A percentile compares a stretch with the other conserved stretches of the same genome.
These are phyloP conservation scores for Cyberlindnera saturnus DNA, from an alignment of 805 yeast species.

Conservation along the genomic window DNA sequence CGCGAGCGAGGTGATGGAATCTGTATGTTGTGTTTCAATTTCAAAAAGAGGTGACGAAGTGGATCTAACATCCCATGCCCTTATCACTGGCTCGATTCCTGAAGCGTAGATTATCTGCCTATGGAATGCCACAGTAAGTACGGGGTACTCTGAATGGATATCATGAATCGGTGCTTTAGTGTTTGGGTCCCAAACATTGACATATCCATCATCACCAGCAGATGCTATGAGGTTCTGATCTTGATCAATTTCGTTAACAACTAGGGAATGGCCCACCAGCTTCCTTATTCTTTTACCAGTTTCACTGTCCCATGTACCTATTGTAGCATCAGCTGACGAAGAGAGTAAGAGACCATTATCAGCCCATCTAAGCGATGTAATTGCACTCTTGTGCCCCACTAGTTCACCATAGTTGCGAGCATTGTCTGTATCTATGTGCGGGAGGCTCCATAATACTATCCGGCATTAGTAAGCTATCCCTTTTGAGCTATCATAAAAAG, in stretches of 20 bases:
- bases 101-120: conserved; percentile 45
- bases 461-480: background rate
- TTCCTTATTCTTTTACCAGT: conserved; percentile 52
- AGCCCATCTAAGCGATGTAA: conserved; percentile 54
- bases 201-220: conserved; percentile 61
- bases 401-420: conserved; percentile 38
- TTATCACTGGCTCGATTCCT: conserved; percentile 64
- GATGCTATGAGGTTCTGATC: conserved; percentile 36
- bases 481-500: no score
- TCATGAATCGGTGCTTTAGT: conserved; percentile 36
- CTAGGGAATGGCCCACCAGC: conserved; percentile 42
- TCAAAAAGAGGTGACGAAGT: conserved; percentile 38
- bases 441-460: conserved; percentile 20
- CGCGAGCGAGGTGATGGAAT: conserved; percentile 52
- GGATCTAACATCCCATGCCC: conserved; percentile 52
- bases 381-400: conserved; percentile 57
- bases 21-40: conserved; percentile 37
- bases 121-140: conserved; percentile 43
- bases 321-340: conserved; percentile 55
- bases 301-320: conserved; percentile 56
- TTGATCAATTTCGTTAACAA: conserved; percentile 50
- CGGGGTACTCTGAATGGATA: conserved; percentile 48
- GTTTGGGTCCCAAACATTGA: conserved; percentile 60
- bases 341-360: conserved; percentile 40
- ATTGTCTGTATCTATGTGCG: conserved; percentile 13